Evolutionary conservation across 805 yeast genomes (phyloP), one percentile per base, ranked within the genome.

Genomic region (Scheffersomyces stipitis): DNA sequence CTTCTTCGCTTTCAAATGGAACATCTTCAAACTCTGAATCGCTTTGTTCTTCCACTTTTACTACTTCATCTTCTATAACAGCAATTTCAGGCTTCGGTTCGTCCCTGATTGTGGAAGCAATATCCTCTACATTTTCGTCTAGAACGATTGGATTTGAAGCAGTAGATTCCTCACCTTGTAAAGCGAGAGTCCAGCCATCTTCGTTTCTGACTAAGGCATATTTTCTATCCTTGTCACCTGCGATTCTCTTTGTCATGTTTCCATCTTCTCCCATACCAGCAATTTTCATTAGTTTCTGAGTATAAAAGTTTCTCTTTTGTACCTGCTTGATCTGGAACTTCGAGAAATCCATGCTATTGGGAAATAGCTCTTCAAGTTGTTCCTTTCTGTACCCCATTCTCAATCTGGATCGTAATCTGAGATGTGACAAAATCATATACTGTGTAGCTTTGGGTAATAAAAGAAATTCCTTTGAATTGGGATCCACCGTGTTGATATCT

Each of bases 311-410:
- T 43, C 99, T 73, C 56, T 88, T 88, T 48, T 87, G 85, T 1
- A 93, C 98, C 77, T 91, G 86, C 49, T 86, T 81, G 42, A 93
- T 86, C 58, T 93, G 99, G 58, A 93, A 93, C 49, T 76, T 82
- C 13, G 97, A 89, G 52, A 93, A 93, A 42, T 89, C 96, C 78
- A 86, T 73, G 36, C 90, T 79, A 51, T 86, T 73, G 0, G 96
- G 95, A 50, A 91, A 93, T 37, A 88, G 64, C 4, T 76, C 66
- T 46, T 86, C 86, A 24, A 93, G 67, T 52, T 93, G 97, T n/a
- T 86, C 89, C 39, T 89, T 86, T 0, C 91, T 72, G 54, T 86
- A 90, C 1, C 99, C 99, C 96, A 93, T 83, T 64, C 99, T 80
- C 56, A 93, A 73, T 40, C 99, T 67, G 0, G 97, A 90, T 43